Evolutionary conservation across 1,284 basidiomycete genomes (phyloP).

Genomic region (Crepidotus sp.): DNA sequence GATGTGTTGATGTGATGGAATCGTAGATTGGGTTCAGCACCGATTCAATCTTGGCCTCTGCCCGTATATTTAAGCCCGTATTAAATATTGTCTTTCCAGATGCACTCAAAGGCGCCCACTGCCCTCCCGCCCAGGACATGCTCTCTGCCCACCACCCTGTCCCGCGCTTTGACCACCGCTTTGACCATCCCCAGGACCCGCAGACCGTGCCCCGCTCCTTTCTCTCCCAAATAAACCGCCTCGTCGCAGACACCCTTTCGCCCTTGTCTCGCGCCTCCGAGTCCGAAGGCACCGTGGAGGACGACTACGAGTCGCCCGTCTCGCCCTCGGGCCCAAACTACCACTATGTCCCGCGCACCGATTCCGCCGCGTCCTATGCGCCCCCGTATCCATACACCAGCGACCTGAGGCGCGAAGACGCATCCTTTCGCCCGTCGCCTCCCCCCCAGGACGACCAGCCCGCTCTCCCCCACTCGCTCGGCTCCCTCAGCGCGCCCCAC

Average conservation of each 20-base stretch:
- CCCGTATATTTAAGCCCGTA: background rate
- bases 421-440: conserved; percentile 19
- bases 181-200: conserved; percentile 19
- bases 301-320: conserved; percentile 11
- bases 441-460: conserved; percentile 26
- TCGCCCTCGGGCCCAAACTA: conserved; percentile 23
- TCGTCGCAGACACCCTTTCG: conserved; percentile 1
- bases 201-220: conserved; percentile 23
- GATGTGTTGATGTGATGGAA: background rate
- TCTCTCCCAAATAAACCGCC: conserved; percentile 19
- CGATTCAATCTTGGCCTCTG: conserved; percentile 1
- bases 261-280: conserved; percentile 6
- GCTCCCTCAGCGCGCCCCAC: conserved; percentile 35
- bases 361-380: conserved; percentile 2
- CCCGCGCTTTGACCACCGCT: conserved; percentile 24
- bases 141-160: conserved; percentile 27
- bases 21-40: conserved; percentile 3
- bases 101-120: conserved; percentile 12
- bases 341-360: conserved; percentile 23
- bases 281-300: conserved; percentile 13
- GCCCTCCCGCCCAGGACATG: conserved; percentile 20
- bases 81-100: conserved; percentile 6
- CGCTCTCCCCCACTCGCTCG: background rate
- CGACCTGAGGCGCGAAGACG: conserved; percentile 1
- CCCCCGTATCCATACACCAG: conserved; percentile 29